Base-by-base conservation (phyloP, 306 rosid genomes). In the Herpetospermum pedunculosum region DNA sequence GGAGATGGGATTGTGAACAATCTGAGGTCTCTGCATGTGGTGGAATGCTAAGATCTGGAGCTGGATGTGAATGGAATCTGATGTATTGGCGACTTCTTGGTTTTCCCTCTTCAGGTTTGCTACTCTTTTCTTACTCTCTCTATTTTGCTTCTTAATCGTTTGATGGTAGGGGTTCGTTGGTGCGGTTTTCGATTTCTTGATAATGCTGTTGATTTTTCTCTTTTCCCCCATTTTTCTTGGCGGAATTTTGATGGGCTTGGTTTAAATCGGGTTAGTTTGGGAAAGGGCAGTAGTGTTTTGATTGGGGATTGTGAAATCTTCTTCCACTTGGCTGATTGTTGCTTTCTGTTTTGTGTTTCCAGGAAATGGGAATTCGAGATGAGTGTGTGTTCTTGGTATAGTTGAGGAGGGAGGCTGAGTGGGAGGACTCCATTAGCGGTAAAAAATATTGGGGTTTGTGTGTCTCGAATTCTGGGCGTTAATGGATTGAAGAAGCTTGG, bases 401-500 rank as follows among this genome's bases (percentile, higher is more conserved):
- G 81, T 75, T 75, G 75, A 72, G n/a, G n/a, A n/a, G n/a, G n/a
- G n/a, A n/a, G 59, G 78, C 75, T 76, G 64, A 54, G 41, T 52
- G 70, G 63, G 55, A 69, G 63, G 54, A 70, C 37, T 30, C 57
- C n/a, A 12, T 25, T 13, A 70, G 37, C 8, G 43, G 23, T 75
- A 53, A 32, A 46, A 32, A 46, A 23, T 52, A 19, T 28, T 44
- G 80, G 81, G 78, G 59, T 38, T 52, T 30, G 83, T 77, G 62
- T 72, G 19, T 62, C 76, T 82, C 77, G 3, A 44, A 74, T 69
- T 76, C 72, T 63, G 60, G 71, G 77, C 79, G 50, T 85, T n/a
- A 74, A 89, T 91, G 97, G 96, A 87, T 80, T 95, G 92, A 88
- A 70, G 87, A 76, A 73, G 14, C 43, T 70, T 68, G 63, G 16